Conservation (phyloP, 1,284 basidiomycete genomes). For the Rhodotorula sp. region DNA sequence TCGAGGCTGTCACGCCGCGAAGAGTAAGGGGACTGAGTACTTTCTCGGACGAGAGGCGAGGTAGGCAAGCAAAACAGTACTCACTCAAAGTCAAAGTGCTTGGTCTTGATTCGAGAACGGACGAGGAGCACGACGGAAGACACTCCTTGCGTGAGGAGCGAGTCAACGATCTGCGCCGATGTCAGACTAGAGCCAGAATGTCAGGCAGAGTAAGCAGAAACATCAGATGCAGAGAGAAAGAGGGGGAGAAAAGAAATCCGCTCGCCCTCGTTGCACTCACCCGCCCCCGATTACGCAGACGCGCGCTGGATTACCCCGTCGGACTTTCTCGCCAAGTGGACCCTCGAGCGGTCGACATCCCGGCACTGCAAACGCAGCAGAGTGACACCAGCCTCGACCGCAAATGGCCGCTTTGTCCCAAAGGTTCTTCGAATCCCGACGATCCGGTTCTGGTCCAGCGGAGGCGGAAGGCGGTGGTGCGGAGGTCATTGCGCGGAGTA, state of each 20-base stretch:
- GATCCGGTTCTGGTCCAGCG: not conserved
- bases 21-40: not conserved
- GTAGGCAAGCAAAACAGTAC: too few relatives aligned
- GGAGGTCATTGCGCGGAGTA: conserved; percentile 5
- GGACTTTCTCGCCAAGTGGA: conserved; percentile 10
- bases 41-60: too few relatives aligned
- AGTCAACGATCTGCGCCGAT: conserved; percentile 48
- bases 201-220: not conserved
- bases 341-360: conserved; percentile 35
- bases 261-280: conserved; percentile 7
- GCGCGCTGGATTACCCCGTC: conserved; percentile 14
- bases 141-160: conserved; percentile 45
- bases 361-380: conserved; percentile 43
- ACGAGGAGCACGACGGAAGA: conserved; percentile 46
- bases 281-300: conserved; percentile 49
- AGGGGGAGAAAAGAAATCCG: too few relatives aligned
- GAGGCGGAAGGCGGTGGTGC: too few relatives aligned
- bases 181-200: conserved; percentile 42
- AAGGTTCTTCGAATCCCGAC: not conserved
- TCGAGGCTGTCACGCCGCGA: not conserved
- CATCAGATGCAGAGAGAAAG: too few relatives aligned
- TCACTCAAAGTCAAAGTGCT: conserved; percentile 40
- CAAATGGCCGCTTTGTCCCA: conserved; percentile 14
- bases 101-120: conserved; percentile 47
- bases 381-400: conserved; percentile 48